phyloP scores from a whole-genome alignment of 2,329 filamentous ascomycete genomes.

The Exophiala lecanii-corni region DNA sequence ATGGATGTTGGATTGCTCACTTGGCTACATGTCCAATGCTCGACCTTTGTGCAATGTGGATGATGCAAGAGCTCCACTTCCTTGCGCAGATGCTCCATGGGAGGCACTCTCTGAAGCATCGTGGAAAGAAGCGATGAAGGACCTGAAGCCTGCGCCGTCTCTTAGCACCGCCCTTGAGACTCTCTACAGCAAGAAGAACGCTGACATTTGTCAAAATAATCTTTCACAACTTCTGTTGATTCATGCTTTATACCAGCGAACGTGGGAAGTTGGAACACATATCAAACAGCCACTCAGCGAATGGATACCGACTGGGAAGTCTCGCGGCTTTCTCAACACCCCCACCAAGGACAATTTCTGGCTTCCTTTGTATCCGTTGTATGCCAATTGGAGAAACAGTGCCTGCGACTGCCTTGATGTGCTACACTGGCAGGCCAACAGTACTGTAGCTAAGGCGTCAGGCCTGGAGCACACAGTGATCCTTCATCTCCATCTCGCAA shows the following conservation, averaged over 20 bases:
- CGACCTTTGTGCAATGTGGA: slow-evolving; percentile 32
- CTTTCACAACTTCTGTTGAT: slow-evolving; percentile 48
- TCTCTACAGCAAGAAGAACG: slow-evolving; percentile 47
- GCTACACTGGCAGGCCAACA: slow-evolving; percentile 56
- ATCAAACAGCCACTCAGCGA: slow-evolving; percentile 43
- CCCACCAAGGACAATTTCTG: slow-evolving; percentile 38
- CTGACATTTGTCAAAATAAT: slow-evolving; percentile 43
- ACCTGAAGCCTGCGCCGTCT: slow-evolving; percentile 6
- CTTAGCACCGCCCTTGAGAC: slow-evolving; percentile 37
- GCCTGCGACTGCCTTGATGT: slow-evolving; percentile 48
- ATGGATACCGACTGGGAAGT: slow-evolving; percentile 41
- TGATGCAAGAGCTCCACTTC: slow-evolving; percentile 37
- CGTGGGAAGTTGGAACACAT: slow-evolving; percentile 46
- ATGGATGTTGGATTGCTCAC: slow-evolving; percentile 36
- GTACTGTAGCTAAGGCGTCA: slow-evolving; percentile 43
- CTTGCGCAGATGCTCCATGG: slow-evolving; percentile 40
- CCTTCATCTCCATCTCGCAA: slow-evolving; percentile 52
- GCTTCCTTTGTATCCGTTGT: slow-evolving; percentile 45
- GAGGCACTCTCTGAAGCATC: slow-evolving; percentile 32
- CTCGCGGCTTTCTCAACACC: slow-evolving; percentile 35
- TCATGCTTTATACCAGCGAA: slow-evolving; percentile 47
- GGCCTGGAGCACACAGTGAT: slow-evolving; percentile 54
- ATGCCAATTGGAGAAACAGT: slow-evolving; percentile 44
- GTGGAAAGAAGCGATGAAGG: slow-evolving; percentile 29
- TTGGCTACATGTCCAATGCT: slow-evolving; percentile 34